Conservation (phyloP, 139 green algal genomes). For the Nannochloris sp. region DNA sequence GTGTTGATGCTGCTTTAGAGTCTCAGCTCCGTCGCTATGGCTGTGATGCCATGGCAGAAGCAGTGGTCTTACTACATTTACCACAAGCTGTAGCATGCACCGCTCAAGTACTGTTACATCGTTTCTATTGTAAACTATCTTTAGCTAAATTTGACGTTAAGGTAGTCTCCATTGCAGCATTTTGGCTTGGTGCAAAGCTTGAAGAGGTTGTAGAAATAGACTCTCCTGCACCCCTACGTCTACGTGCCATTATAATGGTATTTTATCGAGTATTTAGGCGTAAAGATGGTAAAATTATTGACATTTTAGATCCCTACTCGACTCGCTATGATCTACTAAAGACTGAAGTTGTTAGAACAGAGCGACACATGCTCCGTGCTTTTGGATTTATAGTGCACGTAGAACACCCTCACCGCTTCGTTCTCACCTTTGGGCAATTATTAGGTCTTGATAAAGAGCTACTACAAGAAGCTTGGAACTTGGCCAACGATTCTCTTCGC, state of each 20-base stretch:
- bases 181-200: conserved; percentile 82
- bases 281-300: conserved; percentile 30
- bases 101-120: conserved; percentile 84
- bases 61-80: conserved; percentile 54
- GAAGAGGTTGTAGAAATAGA: conserved; percentile 66
- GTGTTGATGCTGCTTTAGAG: conserved; percentile 69
- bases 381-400: conserved; percentile 83
- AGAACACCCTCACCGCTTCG: conserved; percentile 87
- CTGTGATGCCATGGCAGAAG: conserved; percentile 66
- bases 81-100: conserved; percentile 79
- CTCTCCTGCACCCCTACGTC: background rate
- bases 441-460: conserved; percentile 35
- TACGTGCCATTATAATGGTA: conserved; percentile 63
- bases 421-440: conserved; percentile 69
- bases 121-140: conserved; percentile 92
- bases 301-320: conserved; percentile 52
- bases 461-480: conserved; percentile 76
- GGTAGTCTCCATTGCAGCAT: conserved; percentile 65
- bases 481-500: conserved; percentile 85
- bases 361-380: conserved; percentile 71
- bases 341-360: conserved; percentile 50
- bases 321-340: conserved; percentile 61
- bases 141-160: conserved; percentile 74
- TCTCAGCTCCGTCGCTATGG: conserved; percentile 62
- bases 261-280: conserved; percentile 65